Percentiles rank a stretch among this genome's conserved stretches.
phyloP scores from a whole-genome alignment of 257 asterid species.

The Solanum arcanum region DNA sequence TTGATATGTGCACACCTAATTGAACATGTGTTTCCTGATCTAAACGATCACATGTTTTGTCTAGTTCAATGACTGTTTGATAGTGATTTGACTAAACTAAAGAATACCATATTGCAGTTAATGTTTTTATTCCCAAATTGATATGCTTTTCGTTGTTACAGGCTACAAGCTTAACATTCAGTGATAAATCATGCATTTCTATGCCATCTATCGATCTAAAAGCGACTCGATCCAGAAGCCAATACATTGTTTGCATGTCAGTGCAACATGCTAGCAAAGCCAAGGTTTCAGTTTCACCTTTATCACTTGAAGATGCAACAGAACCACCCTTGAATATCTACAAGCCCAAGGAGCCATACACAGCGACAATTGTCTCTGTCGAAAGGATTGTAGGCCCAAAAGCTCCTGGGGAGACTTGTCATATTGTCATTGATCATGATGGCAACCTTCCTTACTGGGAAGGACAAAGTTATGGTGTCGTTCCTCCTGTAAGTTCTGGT shows the following conservation, averaged over 20 bases:
- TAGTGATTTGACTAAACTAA: neutral
- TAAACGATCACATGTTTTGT: neutral
- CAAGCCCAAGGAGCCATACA: slow-evolving; percentile 80
- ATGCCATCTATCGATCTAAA: slow-evolving; percentile 22
- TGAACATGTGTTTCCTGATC: neutral
- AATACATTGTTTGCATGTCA: slow-evolving; percentile 58
- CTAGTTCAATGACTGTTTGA: neutral
- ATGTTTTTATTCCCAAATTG: neutral
- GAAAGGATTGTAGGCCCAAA: slow-evolving; percentile 85
- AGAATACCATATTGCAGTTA: neutral
- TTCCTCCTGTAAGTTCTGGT: slow-evolving; percentile 67
- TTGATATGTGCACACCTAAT: neutral
- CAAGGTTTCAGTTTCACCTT: slow-evolving; percentile 64
- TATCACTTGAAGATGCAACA: slow-evolving; percentile 67
- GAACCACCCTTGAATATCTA: slow-evolving; percentile 82
- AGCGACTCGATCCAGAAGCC: slow-evolving; percentile 16
- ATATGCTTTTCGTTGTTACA: slow-evolving; percentile 22
- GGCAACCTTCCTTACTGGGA: slow-evolving; percentile 97
- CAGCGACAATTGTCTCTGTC: slow-evolving; percentile 71
- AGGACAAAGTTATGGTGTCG: slow-evolving; percentile 92
- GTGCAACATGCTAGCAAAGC: slow-evolving; percentile 74
- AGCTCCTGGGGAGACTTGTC: slow-evolving; percentile 98
- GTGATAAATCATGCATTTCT: slow-evolving; percentile 30
- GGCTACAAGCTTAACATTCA: slow-evolving; percentile 35
- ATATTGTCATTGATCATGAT: slow-evolving; percentile 84